Evolutionary conservation across 441 rosid species (phyloP).

Genomic region (Croton setiger): DNA sequence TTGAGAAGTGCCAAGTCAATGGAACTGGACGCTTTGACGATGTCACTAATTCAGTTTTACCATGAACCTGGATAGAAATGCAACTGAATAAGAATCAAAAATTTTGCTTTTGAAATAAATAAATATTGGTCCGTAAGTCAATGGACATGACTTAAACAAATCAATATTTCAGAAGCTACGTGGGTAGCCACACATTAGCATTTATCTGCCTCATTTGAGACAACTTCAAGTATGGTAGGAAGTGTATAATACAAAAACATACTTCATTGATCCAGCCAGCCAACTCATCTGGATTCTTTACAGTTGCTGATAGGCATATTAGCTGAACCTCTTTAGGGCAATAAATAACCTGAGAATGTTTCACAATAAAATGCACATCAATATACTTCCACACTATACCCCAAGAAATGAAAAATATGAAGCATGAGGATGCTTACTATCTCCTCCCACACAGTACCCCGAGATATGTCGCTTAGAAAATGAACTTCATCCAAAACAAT

Average conservation of each 20-base stretch:
- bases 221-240: conserved; percentile 15
- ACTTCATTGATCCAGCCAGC: conserved; percentile 99
- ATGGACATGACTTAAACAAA: background rate
- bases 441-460: conserved; percentile 99
- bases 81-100: conserved; percentile 3
- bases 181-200: background rate
- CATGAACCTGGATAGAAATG: conserved; percentile 65
- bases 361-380: conserved; percentile 13
- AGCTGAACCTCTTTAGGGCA: conserved; percentile 92
- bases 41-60: conserved; percentile 80
- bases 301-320: conserved; percentile 88
- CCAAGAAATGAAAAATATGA: conserved; percentile 6
- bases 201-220: background rate
- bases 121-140: conserved; percentile 3
- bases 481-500: conserved; percentile 98
- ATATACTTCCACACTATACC: too few relatives aligned
- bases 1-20: conserved; percentile 93
- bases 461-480: conserved; percentile 90
- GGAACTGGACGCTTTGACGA: conserved; percentile 94
- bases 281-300: conserved; percentile 93
- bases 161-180: conserved; percentile 3
- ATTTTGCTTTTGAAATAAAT: conserved; percentile 11
- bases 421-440: conserved; percentile 54
- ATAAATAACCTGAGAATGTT: conserved; percentile 65
- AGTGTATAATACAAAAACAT: conserved; percentile 19